Base-by-base conservation (phyloP, 441 rosid genomes). In the Euphorbia celastroides region DNA sequence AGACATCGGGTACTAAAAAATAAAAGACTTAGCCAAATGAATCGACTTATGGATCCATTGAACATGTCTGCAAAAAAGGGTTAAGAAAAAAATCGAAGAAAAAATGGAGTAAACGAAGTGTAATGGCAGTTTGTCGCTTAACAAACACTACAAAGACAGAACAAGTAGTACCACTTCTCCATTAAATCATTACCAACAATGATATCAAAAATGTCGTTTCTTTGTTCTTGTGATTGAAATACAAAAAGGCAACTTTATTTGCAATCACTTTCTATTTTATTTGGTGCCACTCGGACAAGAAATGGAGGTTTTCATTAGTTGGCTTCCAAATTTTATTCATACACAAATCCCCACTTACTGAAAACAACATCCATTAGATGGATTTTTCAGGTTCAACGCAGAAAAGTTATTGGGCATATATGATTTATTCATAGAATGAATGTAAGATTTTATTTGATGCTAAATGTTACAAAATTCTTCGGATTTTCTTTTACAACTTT, bases 61-160 rank as follows among this genome's bases (percentile, higher is more conserved):
- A n/a, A n/a, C n/a, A n/a, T n/a, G n/a, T n/a, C n/a, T n/a, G n/a
- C n/a, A n/a, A n/a, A n/a, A n/a, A n/a, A n/a, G n/a, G n/a, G n/a
- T n/a, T n/a, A n/a, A n/a, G n/a, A 27, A 62, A 61, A 22, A 7
- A 51, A 38, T 46, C 55, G 5, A 17, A 48, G 19, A 48, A 16
- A 20, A 20, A 36, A 20, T 16, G 19, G 22, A 44, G 13, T 63
- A 34, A 34, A 34, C 1, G 44, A 38, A 36, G 11, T 48, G 58
- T 48, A 57, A 64, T 50, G 67, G 67, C 67, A 58, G 67, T 50
- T 64, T 64, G 67, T 64, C 67, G 22, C 44, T 9, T 27, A 48
- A 50, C 57, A 64, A 28, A 28, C 23, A 46, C 28, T 9, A 34
- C 17, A 9, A 13, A 41, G 0, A 19, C 7, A n/a, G 10, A 20